A percentile compares a stretch with the other conserved stretches of the same genome.
Evolutionary conservation across 177 flowering plant genomes (phyloP).

Genomic region (Vitis hybrid): DNA sequence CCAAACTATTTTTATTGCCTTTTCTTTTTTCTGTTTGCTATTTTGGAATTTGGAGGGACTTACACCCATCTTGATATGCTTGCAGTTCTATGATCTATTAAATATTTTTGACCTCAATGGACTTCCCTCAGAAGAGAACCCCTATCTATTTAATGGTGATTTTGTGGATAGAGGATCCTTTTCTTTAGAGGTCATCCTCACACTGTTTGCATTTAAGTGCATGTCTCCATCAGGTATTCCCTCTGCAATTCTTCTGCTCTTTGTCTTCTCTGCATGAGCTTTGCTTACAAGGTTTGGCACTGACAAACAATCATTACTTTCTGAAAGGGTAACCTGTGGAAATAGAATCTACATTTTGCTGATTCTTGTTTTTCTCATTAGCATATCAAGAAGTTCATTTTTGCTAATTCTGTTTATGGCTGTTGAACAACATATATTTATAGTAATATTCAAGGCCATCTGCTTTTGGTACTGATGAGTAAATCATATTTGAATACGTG

Average conservation of each 20-base stretch:
- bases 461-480: too few species aligned
- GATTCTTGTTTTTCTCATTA: neutral
- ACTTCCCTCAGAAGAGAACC: conserved; percentile 96
- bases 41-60: neutral
- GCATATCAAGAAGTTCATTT: too few species aligned
- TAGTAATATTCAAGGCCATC: too few species aligned
- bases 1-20: neutral
- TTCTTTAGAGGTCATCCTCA: conserved; percentile 91
- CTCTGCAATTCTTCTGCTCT: neutral
- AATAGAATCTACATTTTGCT: neutral
- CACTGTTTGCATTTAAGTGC: conserved; percentile 97
- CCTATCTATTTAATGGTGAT: conserved; percentile 96
- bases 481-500: too few species aligned
- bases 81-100: conserved; percentile 94
- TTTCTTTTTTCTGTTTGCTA: neutral
- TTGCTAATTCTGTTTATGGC: too few species aligned
- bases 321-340: neutral
- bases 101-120: conserved; percentile 98
- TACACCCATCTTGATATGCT: conserved; percentile 7
- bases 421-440: too few species aligned
- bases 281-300: neutral
- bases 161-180: conserved; percentile 98
- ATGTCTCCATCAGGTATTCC: conserved; percentile 87
- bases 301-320: neutral
- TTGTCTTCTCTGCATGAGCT: neutral